Conservation (phyloP, 306 rosid genomes). For the Cucumis hystrix region DNA sequence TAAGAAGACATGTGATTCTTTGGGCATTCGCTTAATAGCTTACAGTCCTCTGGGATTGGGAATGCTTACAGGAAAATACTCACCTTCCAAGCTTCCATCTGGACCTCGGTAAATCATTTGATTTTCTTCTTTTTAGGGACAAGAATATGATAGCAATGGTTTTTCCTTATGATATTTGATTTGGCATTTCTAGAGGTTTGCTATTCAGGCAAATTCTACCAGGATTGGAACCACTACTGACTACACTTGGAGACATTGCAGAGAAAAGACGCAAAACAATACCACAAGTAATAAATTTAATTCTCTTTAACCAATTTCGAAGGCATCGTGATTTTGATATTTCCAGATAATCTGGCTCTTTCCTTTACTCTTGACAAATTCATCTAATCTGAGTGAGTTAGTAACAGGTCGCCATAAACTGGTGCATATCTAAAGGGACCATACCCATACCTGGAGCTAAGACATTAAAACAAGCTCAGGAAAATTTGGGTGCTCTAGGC, state of each 20-base stretch:
- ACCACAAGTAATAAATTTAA: conserved; percentile 40
- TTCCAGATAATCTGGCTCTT: background rate
- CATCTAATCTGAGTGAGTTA: background rate
- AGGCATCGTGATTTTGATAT: background rate
- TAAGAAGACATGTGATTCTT: conserved; percentile 67
- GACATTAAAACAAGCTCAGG: conserved; percentile 65
- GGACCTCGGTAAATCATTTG: conserved; percentile 61
- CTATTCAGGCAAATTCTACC: conserved; percentile 83
- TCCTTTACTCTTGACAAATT: background rate
- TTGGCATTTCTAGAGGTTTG: conserved; percentile 33
- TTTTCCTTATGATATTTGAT: background rate
- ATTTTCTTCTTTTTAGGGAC: background rate
- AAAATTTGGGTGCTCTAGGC: conserved; percentile 80
- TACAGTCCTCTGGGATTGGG: conserved; percentile 97
- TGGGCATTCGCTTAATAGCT: conserved; percentile 75
- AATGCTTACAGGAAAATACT: conserved; percentile 95
- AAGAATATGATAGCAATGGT: background rate
- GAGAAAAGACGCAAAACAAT: conserved; percentile 54
- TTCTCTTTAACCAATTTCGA: background rate
- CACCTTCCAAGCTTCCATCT: conserved; percentile 55
- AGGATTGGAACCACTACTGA: conserved; percentile 62
- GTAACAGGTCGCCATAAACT: conserved; percentile 77
- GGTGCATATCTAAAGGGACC: conserved; percentile 80
- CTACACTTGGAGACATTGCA: conserved; percentile 51
- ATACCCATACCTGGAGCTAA: conserved; percentile 91